Base-by-base conservation (phyloP, 768 basidiomycete species). In the Tylopilus rubrobrunneus region DNA sequence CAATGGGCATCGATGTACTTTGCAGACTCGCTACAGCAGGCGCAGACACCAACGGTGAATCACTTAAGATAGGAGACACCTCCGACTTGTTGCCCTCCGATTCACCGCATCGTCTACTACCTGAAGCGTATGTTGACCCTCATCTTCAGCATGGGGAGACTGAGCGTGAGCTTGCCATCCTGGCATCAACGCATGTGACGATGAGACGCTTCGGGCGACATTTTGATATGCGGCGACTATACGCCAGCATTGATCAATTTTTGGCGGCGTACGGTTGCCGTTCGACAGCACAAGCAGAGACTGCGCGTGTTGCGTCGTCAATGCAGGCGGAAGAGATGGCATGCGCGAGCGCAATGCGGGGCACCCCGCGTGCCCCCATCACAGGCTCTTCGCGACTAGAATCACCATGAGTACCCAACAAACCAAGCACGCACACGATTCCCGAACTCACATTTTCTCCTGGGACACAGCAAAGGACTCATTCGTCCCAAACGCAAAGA, bases 401-500 rank as follows among this genome's bases (percentile, higher is more conserved):
- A 49, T 52, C 19, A n/a, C 36, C 44, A 39, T 55, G n/a, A 57
- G 45, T 36, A 23, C 9, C 3, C 25, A 1, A 9, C 56, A 45
- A 5, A 53, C 50, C 36, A 53, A 10, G 0, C 15, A 23, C 25
- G 1, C 31, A 36, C 11, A 28, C 34, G 36, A 40, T 11, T 1
- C 25, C 14, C 11, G 1, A 7, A 55, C 64, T 25, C 9, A 70
- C 70, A 64, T 64, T 42, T 15, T 57, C 23, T 58, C 53, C n/a
- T 27, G 55, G 10, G 41, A 45, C 27, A 7, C 1, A 8, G 45
- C 33, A 6, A 11, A 19, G 45, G 48, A 41, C 2, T 48, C 50
- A 6, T 67, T 60, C 5, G 76, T 72, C 48, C 82, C 79, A 67
- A 89, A 85, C 4, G 81, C 85, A 8, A 88, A 90, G 63, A 92